Evolutionary conservation across 2,329 filamentous ascomycete genomes (phyloP), one percentile per base, ranked within the genome.

Genomic region (Zasmidium angulare): DNA sequence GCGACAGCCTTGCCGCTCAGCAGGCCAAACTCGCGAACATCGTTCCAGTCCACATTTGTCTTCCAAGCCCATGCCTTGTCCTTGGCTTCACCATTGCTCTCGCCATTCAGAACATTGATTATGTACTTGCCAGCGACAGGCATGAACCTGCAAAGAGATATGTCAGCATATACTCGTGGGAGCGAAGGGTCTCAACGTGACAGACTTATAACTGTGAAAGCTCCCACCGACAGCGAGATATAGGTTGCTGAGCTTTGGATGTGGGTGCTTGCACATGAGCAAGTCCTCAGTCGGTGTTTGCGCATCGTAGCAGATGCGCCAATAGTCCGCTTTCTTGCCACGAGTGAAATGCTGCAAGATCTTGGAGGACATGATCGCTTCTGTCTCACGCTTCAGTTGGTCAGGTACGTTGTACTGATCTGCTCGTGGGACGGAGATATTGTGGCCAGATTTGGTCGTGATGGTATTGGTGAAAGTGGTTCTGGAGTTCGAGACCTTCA

Each of bases 271-370:
- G 7, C 80, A 79, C 65, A 88, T 82, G 55, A 88, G 76, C 66
- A 85, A 86, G 68, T 88, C 84, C 70, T 88, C 84, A 9, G 81
- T 84, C 0, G 84, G 83, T 1, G 84, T 86, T 40, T 85, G 81
- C 31, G 82, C 81, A 67, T 88, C 86, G 82, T 84, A 87, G 71
- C 79, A 82, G 1, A 82, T 68, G 6, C 80, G 76, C 74, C 77
- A 67, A 56, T 77, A 76, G 26, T 77, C 74, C 0, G 77, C 73
- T 1, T 65, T 56, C 56, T 73, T 74, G 17, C 59, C 62, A 12
- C 63, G 52, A 0, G 70, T 69, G 58, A 78, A 75, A 1, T 64
- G 50, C 1, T 74, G 73, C 64, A 76, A 62, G 2, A 71, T 67
- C 10, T 64, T 68, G 4, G 67, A 20, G 2, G 50, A 19, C 10